These are phyloP conservation scores for Neonectria faginata DNA, from an alignment of 2,329 filamentous ascomycete species.

Conservation along the genomic window DNA sequence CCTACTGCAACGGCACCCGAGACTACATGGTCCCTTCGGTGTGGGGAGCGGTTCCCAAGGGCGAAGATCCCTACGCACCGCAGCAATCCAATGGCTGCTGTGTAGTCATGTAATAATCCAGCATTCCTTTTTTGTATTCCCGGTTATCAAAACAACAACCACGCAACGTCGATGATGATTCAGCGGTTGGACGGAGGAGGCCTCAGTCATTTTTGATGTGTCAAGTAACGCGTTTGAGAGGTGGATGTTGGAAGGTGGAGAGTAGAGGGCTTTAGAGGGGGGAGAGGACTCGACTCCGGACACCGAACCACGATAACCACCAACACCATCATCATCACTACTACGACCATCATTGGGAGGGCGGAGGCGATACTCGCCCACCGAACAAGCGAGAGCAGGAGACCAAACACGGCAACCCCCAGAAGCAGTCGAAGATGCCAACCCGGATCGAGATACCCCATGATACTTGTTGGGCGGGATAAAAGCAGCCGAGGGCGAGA, in stretches of 20 bases:
- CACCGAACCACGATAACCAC: slow-evolving; percentile 37
- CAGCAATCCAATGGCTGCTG: slow-evolving; percentile 95
- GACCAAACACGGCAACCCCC: slow-evolving; percentile 30
- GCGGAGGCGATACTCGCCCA: slow-evolving; percentile 28
- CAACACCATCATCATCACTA: slow-evolving; percentile 35
- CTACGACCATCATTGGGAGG: slow-evolving; percentile 30
- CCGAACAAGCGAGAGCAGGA: slow-evolving; percentile 34
- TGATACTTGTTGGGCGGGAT: slow-evolving; percentile 43
- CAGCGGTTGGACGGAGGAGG: slow-evolving; percentile 46
- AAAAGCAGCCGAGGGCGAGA: slow-evolving; percentile 39
- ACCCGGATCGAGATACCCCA: slow-evolving; percentile 45
- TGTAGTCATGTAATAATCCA: slow-evolving; percentile 81
- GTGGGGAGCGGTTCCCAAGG: slow-evolving; percentile 94
- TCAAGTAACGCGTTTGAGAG: slow-evolving; percentile 41
- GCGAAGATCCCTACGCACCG: slow-evolving; percentile 97
- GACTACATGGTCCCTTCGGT: slow-evolving; percentile 99
- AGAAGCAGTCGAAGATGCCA: slow-evolving; percentile 39
- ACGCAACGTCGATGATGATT: slow-evolving; percentile 49
- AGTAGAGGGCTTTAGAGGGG: slow-evolving; percentile 34
- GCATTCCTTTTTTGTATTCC: slow-evolving; percentile 40
- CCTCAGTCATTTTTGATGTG: slow-evolving; percentile 46
- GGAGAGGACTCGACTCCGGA: slow-evolving; percentile 37
- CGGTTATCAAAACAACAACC: slow-evolving; percentile 45
- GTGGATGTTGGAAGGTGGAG: slow-evolving; percentile 39
- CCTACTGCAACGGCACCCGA: slow-evolving; percentile 96